A percentile compares a stretch with the other conserved stretches of the same genome.
Evolutionary conservation across 768 basidiomycete genomes (phyloP).

Genomic region (Serendipita sp.): DNA sequence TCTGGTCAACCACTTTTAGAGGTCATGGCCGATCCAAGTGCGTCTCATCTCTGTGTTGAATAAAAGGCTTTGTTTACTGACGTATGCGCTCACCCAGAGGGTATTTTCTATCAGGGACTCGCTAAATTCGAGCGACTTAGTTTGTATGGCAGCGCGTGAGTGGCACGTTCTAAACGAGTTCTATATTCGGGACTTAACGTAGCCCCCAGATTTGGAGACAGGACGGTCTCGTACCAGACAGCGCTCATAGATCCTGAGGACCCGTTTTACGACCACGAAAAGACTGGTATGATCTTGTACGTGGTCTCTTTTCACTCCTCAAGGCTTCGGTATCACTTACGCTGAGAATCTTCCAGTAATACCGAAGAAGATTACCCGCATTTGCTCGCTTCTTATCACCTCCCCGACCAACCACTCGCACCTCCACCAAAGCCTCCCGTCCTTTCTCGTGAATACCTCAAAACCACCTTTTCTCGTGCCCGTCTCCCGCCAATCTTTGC

Average conservation of each 20-base stretch:
- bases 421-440: constrained; percentile 22
- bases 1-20: constrained; percentile 52
- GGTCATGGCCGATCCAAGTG: constrained; percentile 68
- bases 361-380: constrained; percentile 40
- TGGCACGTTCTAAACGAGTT: constrained; percentile 5
- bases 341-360: constrained; percentile 24
- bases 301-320: constrained; percentile 13
- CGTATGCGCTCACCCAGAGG: constrained; percentile 26
- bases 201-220: constrained; percentile 24
- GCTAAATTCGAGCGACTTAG: constrained; percentile 41
- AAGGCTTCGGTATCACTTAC: no score
- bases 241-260: constrained; percentile 56
- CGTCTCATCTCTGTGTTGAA: constrained; percentile 9
- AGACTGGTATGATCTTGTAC: constrained; percentile 48
- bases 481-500: constrained; percentile 45
- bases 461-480: constrained; percentile 20
- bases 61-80: background rate
- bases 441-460: constrained; percentile 32
- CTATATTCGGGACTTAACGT: background rate
- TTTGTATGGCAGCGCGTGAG: constrained; percentile 71
- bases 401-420: constrained; percentile 30
- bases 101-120: constrained; percentile 62
- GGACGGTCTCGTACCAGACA: constrained; percentile 71
- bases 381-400: constrained; percentile 36
- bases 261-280: constrained; percentile 39